Conservation (phyloP, 2,329 filamentous ascomycete genomes). For the Cladorrhinum sp. region DNA sequence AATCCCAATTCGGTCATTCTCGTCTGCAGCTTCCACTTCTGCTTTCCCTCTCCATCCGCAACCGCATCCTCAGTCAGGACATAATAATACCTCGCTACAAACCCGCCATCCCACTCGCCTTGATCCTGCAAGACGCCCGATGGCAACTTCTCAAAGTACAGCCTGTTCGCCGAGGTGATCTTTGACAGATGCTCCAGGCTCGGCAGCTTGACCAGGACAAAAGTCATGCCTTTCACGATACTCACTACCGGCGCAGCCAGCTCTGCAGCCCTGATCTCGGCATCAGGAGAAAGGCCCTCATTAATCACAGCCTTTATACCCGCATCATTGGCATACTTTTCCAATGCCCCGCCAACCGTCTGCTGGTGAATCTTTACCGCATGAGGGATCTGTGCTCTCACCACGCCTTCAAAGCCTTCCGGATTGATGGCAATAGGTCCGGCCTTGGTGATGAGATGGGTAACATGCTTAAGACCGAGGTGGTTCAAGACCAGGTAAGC, state of each 20-base stretch:
- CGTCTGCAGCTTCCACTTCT: conserved; percentile 44
- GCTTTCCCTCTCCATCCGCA: conserved; percentile 25
- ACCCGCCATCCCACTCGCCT: conserved; percentile 51
- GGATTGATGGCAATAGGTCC: conserved; percentile 50
- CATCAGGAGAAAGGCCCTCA: conserved; percentile 32
- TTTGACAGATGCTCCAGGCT: conserved; percentile 55
- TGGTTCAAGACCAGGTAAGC: conserved; percentile 46
- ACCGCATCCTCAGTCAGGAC: conserved; percentile 37
- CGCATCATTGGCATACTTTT: conserved; percentile 27
- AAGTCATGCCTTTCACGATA: conserved; percentile 72
- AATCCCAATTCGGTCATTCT: conserved; percentile 55
- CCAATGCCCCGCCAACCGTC: conserved; percentile 36
- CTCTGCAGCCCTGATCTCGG: conserved; percentile 36
- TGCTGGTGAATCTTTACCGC: conserved; percentile 58
- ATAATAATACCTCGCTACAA: conserved; percentile 59
- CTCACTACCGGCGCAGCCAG: conserved; percentile 50
- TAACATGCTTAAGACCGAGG: conserved; percentile 33
- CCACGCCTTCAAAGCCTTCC: conserved; percentile 39
- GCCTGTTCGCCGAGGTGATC: conserved; percentile 32
- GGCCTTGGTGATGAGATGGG: conserved; percentile 52
- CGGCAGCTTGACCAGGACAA: conserved; percentile 62
- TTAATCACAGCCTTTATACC: conserved; percentile 26
- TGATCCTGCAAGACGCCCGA: conserved; percentile 42
- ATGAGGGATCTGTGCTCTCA: conserved; percentile 64
- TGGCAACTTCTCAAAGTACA: conserved; percentile 32